Evolutionary conservation across 768 basidiomycete genomes (phyloP).

Genomic region (Paxillus ammoniavirescens): DNA sequence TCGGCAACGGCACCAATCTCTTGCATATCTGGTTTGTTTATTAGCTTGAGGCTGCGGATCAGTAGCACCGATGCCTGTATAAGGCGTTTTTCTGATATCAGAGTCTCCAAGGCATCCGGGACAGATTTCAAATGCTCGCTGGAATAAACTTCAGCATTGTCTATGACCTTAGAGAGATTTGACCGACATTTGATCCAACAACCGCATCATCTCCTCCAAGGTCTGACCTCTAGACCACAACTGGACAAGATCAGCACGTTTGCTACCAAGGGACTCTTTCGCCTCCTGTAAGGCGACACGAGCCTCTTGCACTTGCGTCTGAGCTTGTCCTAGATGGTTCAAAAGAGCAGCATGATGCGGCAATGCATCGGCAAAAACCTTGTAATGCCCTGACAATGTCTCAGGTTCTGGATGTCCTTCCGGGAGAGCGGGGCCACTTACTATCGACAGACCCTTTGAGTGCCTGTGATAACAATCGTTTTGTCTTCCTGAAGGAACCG

Average conservation of each 20-base stretch:
- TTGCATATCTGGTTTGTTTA: slow-evolving; percentile 88
- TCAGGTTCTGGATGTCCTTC: slow-evolving; percentile 1
- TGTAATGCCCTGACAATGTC: slow-evolving; percentile 68
- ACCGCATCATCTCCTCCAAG: slow-evolving; percentile 92
- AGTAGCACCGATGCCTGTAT: slow-evolving; percentile 86
- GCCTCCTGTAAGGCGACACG: slow-evolving; percentile 72
- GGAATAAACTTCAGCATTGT: slow-evolving; percentile 14
- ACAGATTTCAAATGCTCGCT: slow-evolving; percentile 90
- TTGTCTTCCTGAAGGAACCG: slow-evolving; percentile 73
- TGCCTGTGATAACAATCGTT: slow-evolving; percentile 73
- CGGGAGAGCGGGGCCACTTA: slow-evolving; percentile 36
- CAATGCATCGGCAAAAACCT: slow-evolving; percentile 91
- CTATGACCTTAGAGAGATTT: slow-evolving; percentile 2
- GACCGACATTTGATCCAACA: slow-evolving; percentile 91
- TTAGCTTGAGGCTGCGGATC: slow-evolving; percentile 83
- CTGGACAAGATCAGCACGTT: slow-evolving; percentile 86
- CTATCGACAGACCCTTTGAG: slow-evolving; percentile 88
- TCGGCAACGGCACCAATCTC: slow-evolving; percentile 96
- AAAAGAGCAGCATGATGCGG: slow-evolving; percentile 85
- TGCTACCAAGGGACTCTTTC: slow-evolving; percentile 75
- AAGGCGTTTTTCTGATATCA: slow-evolving; percentile 95
- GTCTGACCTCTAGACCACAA: slow-evolving; percentile 87
- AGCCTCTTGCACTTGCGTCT: slow-evolving; percentile 70
- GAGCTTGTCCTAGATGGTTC: slow-evolving; percentile 67
- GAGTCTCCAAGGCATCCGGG: slow-evolving; percentile 86